Base-by-base conservation (phyloP, 495 filamentous ascomycete species). In the Aspergillus diversus region DNA sequence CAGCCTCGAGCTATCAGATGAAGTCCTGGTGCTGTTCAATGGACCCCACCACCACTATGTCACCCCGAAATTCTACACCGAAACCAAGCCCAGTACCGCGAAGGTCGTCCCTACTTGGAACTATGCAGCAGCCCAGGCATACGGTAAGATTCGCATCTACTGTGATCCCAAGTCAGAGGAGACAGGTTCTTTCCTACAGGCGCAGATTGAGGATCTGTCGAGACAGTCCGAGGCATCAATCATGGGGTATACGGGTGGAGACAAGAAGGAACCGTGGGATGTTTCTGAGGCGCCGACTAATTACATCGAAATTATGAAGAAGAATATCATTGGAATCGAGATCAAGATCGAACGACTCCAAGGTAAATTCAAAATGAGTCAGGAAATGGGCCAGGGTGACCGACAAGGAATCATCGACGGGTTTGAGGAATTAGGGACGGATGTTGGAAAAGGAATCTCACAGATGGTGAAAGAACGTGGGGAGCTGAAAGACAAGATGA, bases 71-170 rank as follows among this genome's bases (percentile, higher is more conserved):
- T 87, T 86, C 71, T 88, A 86, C 70, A 76, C 71, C 11, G 79
- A 83, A 63, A 84, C 84, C 7, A 87, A 87, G 63, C 83, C 81
- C 1, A 67, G 55, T 4, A 84, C 79, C 0, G 83, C 77, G 5
- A 88, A 87, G 63, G 84, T 87, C 1, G 85, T 85, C 4, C 84
- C 84, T 1, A 88, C 86, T 5, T 88, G 86, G 86, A 83, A 87
- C 66, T 88, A 87, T 62, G 69, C 82, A 2, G 84, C 84, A 11
- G 84, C 79, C 0, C 83, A 87, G 56, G 81, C 75, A 6, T 86
- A 87, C 65, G 84, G 85, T 11, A 77, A 69, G 0, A 75, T 77
- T 5, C 79, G 60, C 0, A 70, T 88, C 17, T 84, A 75, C 62
- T 75, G 72, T 59, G 80, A 85, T 58, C 57, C 74, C 0, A 71